phyloP scores from a whole-genome alignment of 164 flowering plant genomes.

The Kalanchoe fedtschenkoi region DNA sequence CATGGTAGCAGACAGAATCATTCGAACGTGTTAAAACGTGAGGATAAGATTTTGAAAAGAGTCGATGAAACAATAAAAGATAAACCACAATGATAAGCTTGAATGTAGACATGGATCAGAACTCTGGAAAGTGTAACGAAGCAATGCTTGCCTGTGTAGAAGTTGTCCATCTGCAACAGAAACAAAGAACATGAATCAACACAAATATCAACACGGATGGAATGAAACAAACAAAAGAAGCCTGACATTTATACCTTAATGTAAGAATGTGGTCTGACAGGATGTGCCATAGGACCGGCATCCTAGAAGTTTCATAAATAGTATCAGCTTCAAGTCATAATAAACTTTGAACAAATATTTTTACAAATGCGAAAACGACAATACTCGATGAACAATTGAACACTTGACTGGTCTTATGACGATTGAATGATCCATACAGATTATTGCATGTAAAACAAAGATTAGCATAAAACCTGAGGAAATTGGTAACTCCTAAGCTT shows the following conservation, averaged over 20 bases:
- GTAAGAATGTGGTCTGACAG: slow-evolving; percentile 95
- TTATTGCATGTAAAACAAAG: background rate
- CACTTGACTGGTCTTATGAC: too few species aligned
- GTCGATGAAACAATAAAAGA: too few species aligned
- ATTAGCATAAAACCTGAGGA: slow-evolving; percentile 53
- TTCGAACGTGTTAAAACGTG: background rate
- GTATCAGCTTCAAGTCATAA: slow-evolving; percentile 1
- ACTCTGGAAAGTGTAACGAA: background rate
- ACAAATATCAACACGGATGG: background rate
- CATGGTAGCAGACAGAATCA: background rate
- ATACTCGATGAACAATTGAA: too few species aligned
- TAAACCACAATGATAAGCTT: background rate
- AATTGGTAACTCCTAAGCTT: slow-evolving; percentile 80
- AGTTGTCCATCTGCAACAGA: slow-evolving; percentile 86
- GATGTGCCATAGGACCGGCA: slow-evolving; percentile 99
- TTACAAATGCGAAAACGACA: too few species aligned
- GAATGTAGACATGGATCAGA: background rate
- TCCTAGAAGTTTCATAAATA: slow-evolving; percentile 40
- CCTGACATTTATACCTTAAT: slow-evolving; percentile 50
- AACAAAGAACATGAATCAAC: slow-evolving; percentile 11
- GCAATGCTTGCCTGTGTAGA: slow-evolving; percentile 70
- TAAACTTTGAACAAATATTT: background rate
- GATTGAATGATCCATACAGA: background rate
- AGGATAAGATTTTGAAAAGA: too few species aligned
- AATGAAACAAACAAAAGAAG: background rate